Conservation (phyloP, 768 basidiomycete species). For the Mycena galopus region DNA sequence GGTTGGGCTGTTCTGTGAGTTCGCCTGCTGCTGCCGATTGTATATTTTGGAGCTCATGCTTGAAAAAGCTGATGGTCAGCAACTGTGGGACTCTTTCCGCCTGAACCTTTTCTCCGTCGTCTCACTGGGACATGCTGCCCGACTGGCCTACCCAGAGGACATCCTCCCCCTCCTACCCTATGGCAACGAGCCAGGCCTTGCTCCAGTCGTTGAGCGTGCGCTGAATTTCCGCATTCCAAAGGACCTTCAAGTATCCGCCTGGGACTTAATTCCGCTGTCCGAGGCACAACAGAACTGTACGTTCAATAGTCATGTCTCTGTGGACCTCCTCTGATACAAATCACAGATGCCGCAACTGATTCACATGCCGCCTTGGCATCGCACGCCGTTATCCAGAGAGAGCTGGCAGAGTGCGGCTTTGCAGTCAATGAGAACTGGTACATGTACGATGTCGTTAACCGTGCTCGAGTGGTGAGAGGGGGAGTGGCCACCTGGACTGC, state of each 20-base stretch:
- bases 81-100: neutral
- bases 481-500: neutral
- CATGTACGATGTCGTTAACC: neutral
- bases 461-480: neutral
- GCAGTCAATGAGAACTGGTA: neutral
- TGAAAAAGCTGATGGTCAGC: neutral
- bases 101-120: neutral
- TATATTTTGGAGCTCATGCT: neutral
- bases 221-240: neutral
- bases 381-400: neutral
- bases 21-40: too few relatives aligned
- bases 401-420: neutral
- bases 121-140: neutral
- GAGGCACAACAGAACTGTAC: neutral
- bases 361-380: neutral
- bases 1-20: neutral
- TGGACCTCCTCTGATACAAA: neutral
- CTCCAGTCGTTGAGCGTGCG: neutral
- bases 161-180: neutral
- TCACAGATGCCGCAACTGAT: neutral
- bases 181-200: neutral
- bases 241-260: neutral
- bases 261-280: neutral
- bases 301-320: neutral
- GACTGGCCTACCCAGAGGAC: neutral